Evolutionary conservation across 1,139 yeast genomes (phyloP).

Genomic region (Pichia sp.): DNA sequence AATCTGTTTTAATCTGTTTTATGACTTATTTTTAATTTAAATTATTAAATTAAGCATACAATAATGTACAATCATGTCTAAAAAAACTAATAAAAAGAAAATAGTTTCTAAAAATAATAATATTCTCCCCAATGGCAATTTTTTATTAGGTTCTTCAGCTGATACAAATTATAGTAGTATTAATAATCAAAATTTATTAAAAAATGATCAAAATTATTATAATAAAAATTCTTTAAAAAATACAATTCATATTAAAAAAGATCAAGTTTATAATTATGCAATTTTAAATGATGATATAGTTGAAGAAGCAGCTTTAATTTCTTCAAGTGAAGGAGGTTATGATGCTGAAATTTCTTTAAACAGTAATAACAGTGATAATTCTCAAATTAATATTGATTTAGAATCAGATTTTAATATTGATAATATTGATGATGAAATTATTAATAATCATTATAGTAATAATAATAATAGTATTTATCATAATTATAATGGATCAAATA

Average conservation of each 20-base stretch:
- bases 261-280: slow-evolving; percentile 13
- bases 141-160: slow-evolving; percentile 14
- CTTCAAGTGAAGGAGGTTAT: slow-evolving; percentile 17
- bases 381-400: background rate
- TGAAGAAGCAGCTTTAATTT: slow-evolving; percentile 21
- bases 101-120: background rate
- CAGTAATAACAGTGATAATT: background rate
- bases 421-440: background rate
- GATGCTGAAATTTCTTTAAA: slow-evolving; percentile 13
- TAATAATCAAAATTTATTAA: background rate
- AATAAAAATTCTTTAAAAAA: background rate
- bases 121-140: background rate
- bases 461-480: background rate
- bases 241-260: background rate
- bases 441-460: background rate
- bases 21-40: too few relatives aligned
- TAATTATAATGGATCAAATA: background rate
- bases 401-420: background rate
- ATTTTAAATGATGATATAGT: slow-evolving; percentile 15
- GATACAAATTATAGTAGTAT: slow-evolving; percentile 4
- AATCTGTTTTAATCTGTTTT: too few relatives aligned
- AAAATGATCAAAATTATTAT: background rate
- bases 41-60: too few relatives aligned
- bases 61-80: slow-evolving; percentile 2
- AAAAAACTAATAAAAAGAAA: slow-evolving; percentile 1